Evolutionary conservation across 2,329 filamentous ascomycete species (phyloP).

Genomic region (Microcera coccophila): DNA sequence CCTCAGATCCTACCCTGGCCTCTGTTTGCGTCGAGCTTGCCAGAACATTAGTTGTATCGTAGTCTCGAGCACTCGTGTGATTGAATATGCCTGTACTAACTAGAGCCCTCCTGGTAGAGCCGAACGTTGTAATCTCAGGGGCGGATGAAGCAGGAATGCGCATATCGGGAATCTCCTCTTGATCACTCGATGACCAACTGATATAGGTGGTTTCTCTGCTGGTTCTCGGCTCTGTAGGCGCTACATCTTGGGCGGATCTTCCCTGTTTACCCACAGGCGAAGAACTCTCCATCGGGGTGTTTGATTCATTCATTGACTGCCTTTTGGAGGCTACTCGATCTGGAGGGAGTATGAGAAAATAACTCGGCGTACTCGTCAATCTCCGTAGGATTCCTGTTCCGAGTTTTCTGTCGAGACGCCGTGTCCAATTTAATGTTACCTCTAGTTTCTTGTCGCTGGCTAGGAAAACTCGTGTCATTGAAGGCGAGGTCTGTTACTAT

Average conservation of each 20-base stretch:
- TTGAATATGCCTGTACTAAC: slow-evolving; percentile 19
- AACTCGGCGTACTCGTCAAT: too few relatives aligned
- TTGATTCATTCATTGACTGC: too few relatives aligned
- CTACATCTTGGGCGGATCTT: too few relatives aligned
- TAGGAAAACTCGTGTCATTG: slow-evolving; percentile 47
- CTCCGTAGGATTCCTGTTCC: slow-evolving; percentile 15
- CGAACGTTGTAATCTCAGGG: slow-evolving; percentile 1
- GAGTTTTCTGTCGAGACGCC: slow-evolving; percentile 17
- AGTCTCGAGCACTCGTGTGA: slow-evolving; percentile 8
- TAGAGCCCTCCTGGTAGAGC: slow-evolving; percentile 10
- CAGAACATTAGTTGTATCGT: neutral
- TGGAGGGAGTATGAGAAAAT: too few relatives aligned
- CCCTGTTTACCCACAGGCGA: too few relatives aligned
- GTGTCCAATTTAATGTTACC: neutral
- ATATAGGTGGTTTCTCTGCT: neutral
- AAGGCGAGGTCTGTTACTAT: slow-evolving; percentile 52
- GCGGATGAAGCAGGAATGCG: neutral
- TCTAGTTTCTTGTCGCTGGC: neutral
- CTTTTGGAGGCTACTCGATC: too few relatives aligned
- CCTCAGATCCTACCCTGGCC: too few relatives aligned
- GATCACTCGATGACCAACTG: slow-evolving; percentile 1
- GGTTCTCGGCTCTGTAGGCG: neutral
- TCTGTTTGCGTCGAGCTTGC: too few relatives aligned
- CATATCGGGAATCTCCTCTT: neutral
- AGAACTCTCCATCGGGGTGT: too few relatives aligned